Percentiles rank a stretch among this genome's conserved stretches.
These are phyloP conservation scores for Monilinia fructicola DNA, from an alignment of 2,329 filamentous ascomycete genomes.

Conservation along the genomic window DNA sequence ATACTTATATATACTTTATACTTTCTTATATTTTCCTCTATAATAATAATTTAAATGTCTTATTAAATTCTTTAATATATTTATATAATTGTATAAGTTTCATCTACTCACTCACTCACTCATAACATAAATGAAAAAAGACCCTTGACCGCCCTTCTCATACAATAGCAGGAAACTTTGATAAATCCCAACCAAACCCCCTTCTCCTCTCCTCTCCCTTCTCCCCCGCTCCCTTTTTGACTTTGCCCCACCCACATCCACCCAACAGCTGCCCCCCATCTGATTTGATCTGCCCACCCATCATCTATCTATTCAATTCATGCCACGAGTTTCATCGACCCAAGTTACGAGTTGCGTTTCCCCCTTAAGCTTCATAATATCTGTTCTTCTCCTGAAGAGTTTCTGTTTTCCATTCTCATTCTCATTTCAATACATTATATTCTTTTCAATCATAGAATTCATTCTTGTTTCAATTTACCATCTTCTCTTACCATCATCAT, in stretches of 20 bases:
- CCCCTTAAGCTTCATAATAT: slow-evolving; percentile 1
- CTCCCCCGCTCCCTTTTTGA: no score
- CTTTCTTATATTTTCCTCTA: no score
- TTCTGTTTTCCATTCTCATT: neutral
- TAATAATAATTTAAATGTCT: no score
- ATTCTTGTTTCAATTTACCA: neutral
- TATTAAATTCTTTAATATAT: no score
- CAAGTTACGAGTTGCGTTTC: neutral
- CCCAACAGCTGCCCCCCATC: neutral
- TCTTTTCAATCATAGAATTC: neutral
- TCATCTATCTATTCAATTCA: neutral
- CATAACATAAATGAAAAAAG: neutral
- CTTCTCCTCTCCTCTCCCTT: neutral
- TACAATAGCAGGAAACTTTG: neutral
- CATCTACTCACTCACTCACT: neutral
- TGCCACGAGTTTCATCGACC: slow-evolving; percentile 17
- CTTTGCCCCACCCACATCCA: neutral
- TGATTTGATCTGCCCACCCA: no score
- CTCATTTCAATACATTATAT: neutral
- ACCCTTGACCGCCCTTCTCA: slow-evolving; percentile 14
- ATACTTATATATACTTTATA: no score
- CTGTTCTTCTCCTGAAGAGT: slow-evolving; percentile 3
- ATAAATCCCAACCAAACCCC: no score
- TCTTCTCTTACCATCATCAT: neutral
- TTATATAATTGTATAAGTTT: neutral